Evolutionary conservation across 2,329 filamentous ascomycete species (phyloP), one percentile per base, ranked within the genome.

Genomic region (Aspergillus tamarii): DNA sequence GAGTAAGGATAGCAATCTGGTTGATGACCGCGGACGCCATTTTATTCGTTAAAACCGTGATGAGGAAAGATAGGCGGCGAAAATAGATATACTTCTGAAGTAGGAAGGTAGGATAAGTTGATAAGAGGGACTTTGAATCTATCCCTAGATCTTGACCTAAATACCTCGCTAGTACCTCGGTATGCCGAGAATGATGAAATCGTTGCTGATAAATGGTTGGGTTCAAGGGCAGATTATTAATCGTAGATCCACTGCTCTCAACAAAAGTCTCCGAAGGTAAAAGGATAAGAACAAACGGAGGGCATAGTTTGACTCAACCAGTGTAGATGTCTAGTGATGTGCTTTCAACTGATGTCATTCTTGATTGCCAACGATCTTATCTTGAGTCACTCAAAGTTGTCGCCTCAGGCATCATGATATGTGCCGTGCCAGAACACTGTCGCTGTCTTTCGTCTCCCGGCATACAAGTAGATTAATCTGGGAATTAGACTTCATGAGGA

Each of bases 151-250:
- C 26, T 5, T 30, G 26, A 50, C 26, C 14, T 50, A 50, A 50
- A 50, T 50, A 50, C 23, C 46, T 50, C 46, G 23, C 26, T 28
- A 30, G 26, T 28, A 50, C 45, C 45, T 48, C 45, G 45, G 46
- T 16, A 48, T 48, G 45, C 26, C 46, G 26, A 30, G 46, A 9
- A 9, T 30, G 46, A 19, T 50, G 46, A 30, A 50, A 50, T 50
- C 16, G 46, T 30, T 50, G 46, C 46, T 50, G 46, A 50, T 28
- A 50, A 50, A 50, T 50, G 46, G 46, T 50, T 30, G 46, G 46
- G 46, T n/a, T 30, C 3, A 50, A 30, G 46, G 26, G 23, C 21
- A 50, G 46, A 50, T 50, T 50, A 50, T 50, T 50, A 50, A 50
- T 50, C 45, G 23, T 50, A 19, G 46, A 50, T 50, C 46, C 46